Evolutionary conservation across 2,329 filamentous ascomycete species (phyloP).

Genomic region (Xylariaceae sp.): DNA sequence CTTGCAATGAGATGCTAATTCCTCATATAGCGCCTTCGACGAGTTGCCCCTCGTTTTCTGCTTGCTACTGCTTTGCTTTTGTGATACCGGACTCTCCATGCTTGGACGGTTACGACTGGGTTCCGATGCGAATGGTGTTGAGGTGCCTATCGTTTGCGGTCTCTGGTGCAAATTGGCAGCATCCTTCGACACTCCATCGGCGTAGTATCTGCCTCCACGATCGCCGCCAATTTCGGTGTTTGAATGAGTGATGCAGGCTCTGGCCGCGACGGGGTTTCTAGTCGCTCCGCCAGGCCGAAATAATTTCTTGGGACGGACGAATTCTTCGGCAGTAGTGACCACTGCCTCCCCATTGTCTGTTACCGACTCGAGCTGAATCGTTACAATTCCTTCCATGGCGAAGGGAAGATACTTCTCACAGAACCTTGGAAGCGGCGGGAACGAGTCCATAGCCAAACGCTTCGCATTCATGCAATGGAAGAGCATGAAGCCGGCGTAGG

Average conservation of each 20-base stretch:
- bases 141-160: neutral
- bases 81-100: neutral
- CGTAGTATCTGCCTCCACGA: neutral
- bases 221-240: neutral
- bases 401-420: slow-evolving; percentile 18
- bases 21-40: slow-evolving; percentile 1
- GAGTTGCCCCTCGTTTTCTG: neutral
- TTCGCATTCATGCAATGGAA: slow-evolving; percentile 27
- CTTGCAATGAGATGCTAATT: neutral
- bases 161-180: neutral
- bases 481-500: slow-evolving; percentile 28
- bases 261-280: neutral
- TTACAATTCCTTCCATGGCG: neutral
- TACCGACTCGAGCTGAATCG: slow-evolving; percentile 8
- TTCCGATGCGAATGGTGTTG: neutral
- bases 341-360: slow-evolving; percentile 5
- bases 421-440: slow-evolving; percentile 19
- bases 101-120: neutral
- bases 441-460: slow-evolving; percentile 19
- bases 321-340: neutral
- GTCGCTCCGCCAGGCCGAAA: neutral
- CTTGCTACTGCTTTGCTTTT: neutral
- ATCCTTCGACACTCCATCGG: neutral
- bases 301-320: neutral
- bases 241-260: neutral